Conservation (phyloP, 2,329 filamentous ascomycete genomes). For the Alternaria sp. region DNA sequence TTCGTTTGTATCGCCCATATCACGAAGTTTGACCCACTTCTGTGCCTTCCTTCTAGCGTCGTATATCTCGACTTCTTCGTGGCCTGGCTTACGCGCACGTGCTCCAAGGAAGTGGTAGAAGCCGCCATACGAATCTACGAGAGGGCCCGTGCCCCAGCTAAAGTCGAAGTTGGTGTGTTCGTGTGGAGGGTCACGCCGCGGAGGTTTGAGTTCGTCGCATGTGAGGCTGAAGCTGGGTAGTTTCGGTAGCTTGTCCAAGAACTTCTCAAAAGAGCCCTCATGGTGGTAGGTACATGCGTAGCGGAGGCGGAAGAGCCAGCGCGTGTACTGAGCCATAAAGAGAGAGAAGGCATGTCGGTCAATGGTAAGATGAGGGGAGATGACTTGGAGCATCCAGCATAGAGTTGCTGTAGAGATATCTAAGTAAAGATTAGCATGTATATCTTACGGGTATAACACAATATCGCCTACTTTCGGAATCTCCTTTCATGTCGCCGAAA, state of each 20-base stretch:
- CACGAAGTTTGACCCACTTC: slow-evolving; percentile 48
- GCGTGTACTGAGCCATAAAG: slow-evolving; percentile 52
- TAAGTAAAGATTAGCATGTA: slow-evolving; percentile 12
- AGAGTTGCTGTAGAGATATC: slow-evolving; percentile 59
- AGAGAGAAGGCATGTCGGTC: slow-evolving; percentile 54
- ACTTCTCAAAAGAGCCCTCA: slow-evolving; percentile 21
- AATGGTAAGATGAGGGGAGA: slow-evolving; percentile 58
- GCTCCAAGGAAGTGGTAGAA: slow-evolving; percentile 56
- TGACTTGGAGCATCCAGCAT: slow-evolving; percentile 65
- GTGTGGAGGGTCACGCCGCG: slow-evolving; percentile 41
- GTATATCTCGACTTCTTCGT: slow-evolving; percentile 51
- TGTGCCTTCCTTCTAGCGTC: slow-evolving; percentile 44
- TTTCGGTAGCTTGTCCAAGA: slow-evolving; percentile 22
- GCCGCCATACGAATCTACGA: slow-evolving; percentile 53
- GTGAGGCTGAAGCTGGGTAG: slow-evolving; percentile 35
- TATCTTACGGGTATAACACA: neutral
- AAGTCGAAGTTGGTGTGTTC: slow-evolving; percentile 50
- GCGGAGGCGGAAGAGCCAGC: slow-evolving; percentile 44
- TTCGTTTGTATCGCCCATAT: slow-evolving; percentile 57
- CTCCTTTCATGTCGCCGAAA: slow-evolving; percentile 43
- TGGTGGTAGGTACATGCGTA: slow-evolving; percentile 46
- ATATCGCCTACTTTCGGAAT: slow-evolving; percentile 42
- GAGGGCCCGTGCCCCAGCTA: slow-evolving; percentile 59
- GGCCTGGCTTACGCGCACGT: slow-evolving; percentile 55
- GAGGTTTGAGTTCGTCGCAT: slow-evolving; percentile 28